Evolutionary conservation across 2,329 filamentous ascomycete genomes (phyloP).

Genomic region (Alternaria triticimaculans): DNA sequence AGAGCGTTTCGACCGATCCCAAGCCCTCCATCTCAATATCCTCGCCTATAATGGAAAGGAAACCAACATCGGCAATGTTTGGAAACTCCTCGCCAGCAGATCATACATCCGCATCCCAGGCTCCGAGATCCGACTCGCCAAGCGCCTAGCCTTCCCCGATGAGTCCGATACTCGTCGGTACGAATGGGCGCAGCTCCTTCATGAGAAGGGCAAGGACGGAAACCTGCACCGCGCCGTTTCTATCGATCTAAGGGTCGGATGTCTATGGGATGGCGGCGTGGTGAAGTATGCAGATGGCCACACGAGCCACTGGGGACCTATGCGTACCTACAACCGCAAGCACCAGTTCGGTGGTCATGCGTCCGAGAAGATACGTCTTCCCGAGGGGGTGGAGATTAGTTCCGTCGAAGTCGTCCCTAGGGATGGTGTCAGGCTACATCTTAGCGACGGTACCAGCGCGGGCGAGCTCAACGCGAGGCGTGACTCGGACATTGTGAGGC

Average conservation of each 20-base stretch:
- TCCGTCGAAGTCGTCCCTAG: constrained; percentile 39
- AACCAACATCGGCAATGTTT: constrained; percentile 40
- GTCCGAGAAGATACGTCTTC: constrained; percentile 36
- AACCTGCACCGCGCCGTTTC: constrained; percentile 48
- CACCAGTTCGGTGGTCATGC: constrained; percentile 45
- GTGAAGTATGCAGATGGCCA: constrained; percentile 56
- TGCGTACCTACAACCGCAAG: constrained; percentile 26
- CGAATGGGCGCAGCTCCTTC: constrained; percentile 28
- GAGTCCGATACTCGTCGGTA: constrained; percentile 8
- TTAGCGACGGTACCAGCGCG: constrained; percentile 37
- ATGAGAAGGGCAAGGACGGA: constrained; percentile 34
- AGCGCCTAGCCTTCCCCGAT: constrained; percentile 46
- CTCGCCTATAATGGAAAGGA: constrained; percentile 54
- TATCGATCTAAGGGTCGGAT: constrained; percentile 57
- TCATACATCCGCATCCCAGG: constrained; percentile 51
- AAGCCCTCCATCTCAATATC: constrained; percentile 40
- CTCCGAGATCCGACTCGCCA: constrained; percentile 49
- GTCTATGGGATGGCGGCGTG: constrained; percentile 54
- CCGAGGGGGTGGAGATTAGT: constrained; percentile 35
- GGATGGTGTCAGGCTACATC: constrained; percentile 38
- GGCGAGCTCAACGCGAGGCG: constrained; percentile 38
- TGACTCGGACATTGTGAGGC: constrained; percentile 19
- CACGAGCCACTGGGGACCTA: constrained; percentile 51
- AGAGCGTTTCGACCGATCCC: constrained; percentile 36
- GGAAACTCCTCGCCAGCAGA: constrained; percentile 37